These are phyloP conservation scores for Trypanosoma lewisi DNA, from an alignment of 208 protist genomes.

Conservation along the genomic window DNA sequence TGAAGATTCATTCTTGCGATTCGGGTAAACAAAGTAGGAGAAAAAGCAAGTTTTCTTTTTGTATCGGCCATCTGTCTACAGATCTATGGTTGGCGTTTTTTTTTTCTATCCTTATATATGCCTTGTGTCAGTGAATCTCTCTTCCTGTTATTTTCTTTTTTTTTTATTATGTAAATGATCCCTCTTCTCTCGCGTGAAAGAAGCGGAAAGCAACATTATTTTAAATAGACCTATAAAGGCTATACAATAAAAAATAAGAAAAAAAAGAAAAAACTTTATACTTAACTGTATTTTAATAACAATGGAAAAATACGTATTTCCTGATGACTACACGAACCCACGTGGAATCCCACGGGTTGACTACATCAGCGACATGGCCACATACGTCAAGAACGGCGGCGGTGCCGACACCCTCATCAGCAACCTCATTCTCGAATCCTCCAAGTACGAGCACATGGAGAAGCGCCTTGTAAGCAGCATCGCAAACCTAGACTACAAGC, in stretches of 20 bases:
- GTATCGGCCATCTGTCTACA: constrained; percentile 6
- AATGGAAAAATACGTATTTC: constrained; percentile 74
- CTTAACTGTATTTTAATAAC: neutral
- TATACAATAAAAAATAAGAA: neutral
- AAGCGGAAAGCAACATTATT: neutral
- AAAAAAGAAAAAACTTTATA: neutral
- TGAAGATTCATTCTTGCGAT: too few species aligned
- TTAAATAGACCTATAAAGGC: neutral
- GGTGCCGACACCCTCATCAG: constrained; percentile 82
- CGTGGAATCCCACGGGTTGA: constrained; percentile 82
- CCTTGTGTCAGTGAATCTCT: neutral
- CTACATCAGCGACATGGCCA: constrained; percentile 83
- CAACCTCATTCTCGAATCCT: constrained; percentile 86
- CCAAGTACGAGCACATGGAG: constrained; percentile 93
- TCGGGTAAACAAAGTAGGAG: too few species aligned
- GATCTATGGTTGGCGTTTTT: neutral
- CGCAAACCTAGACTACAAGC: constrained; percentile 83
- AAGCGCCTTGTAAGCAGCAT: constrained; percentile 84
- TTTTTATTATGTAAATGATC: constrained; percentile 11
- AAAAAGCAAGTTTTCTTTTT: too few species aligned
- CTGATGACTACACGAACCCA: constrained; percentile 85
- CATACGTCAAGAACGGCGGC: constrained; percentile 77
- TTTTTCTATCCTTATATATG: neutral
- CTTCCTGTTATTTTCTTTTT: constrained; percentile 11
- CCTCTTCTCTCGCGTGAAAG: neutral